phyloP scores from a whole-genome alignment of 495 filamentous ascomycete species.

The Penicillium flavigenum region DNA sequence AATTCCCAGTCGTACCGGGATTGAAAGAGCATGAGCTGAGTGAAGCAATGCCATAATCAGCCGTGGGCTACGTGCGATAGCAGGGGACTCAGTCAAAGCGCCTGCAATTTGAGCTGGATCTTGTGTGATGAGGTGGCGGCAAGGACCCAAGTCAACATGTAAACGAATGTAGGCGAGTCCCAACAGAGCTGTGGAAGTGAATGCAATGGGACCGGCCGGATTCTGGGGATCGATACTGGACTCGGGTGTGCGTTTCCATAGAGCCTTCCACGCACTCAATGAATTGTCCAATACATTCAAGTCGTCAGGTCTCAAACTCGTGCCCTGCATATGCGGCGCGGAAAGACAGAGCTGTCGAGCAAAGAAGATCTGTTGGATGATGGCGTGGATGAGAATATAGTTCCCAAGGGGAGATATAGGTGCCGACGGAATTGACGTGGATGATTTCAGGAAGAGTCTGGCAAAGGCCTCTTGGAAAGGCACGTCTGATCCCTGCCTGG shows the following conservation, averaged over 20 bases:
- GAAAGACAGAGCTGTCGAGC: slow-evolving; percentile 49
- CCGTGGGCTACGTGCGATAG: slow-evolving; percentile 46
- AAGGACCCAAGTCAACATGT: slow-evolving; percentile 48
- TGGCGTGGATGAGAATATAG: slow-evolving; percentile 54
- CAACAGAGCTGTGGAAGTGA: slow-evolving; percentile 54
- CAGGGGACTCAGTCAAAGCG: slow-evolving; percentile 41
- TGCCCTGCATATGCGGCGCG: slow-evolving; percentile 43
- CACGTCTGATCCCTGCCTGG: slow-evolving; percentile 37
- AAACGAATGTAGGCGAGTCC: slow-evolving; percentile 55
- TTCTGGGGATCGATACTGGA: slow-evolving; percentile 54
- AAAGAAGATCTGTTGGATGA: slow-evolving; percentile 56
- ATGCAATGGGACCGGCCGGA: slow-evolving; percentile 53
- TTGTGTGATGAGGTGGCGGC: slow-evolving; percentile 48
- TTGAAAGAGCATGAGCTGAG: slow-evolving; percentile 54
- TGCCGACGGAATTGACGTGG: slow-evolving; percentile 46
- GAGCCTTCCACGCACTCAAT: slow-evolving; percentile 51
- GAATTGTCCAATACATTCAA: slow-evolving; percentile 43
- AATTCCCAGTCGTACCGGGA: slow-evolving; percentile 54
- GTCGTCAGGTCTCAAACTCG: slow-evolving; percentile 48
- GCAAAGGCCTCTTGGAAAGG: slow-evolving; percentile 52
- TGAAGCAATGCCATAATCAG: slow-evolving; percentile 53
- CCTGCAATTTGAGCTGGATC: slow-evolving; percentile 46
- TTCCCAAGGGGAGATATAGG: slow-evolving; percentile 54
- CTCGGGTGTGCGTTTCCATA: slow-evolving; percentile 55
- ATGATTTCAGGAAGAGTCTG: slow-evolving; percentile 45